phyloP scores from a whole-genome alignment of 768 basidiomycete species.

The Naganishia randhawae region DNA sequence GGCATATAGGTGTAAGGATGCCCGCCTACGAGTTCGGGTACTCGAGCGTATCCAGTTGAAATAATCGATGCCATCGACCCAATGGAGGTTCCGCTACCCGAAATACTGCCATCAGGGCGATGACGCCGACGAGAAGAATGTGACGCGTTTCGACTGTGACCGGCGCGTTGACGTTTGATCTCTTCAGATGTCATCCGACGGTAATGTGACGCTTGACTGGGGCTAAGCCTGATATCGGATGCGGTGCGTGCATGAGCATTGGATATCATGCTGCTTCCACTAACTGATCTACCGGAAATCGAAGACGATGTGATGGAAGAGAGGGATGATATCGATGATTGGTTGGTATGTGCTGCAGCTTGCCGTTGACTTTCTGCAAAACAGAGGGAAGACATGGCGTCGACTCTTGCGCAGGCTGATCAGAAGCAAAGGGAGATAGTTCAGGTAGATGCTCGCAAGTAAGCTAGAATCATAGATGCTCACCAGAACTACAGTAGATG shows the following conservation, averaged over 20 bases:
- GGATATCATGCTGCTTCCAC: not conserved
- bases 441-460: not conserved
- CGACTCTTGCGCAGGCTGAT: conserved; percentile 44
- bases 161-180: conserved; percentile 40
- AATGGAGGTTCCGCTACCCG: conserved; percentile 19
- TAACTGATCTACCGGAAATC: not conserved
- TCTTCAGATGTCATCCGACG: conserved; percentile 44
- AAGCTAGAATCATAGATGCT: conserved; percentile 17
- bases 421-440: not conserved
- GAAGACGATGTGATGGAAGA: conserved; percentile 23
- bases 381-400: conserved; percentile 48
- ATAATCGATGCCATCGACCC: conserved; percentile 32
- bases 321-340: conserved; percentile 25
- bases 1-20: conserved; percentile 16
- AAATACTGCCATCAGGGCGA: conserved; percentile 23
- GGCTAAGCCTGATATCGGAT: conserved; percentile 32
- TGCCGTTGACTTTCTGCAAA: conserved; percentile 36
- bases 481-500: conserved; percentile 46
- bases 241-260: conserved; percentile 8
- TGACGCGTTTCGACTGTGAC: conserved; percentile 36
- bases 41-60: conserved; percentile 28
- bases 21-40: conserved; percentile 43
- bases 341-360: not conserved
- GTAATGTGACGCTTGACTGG: conserved; percentile 43
- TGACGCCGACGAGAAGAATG: conserved; percentile 11